Base-by-base conservation (phyloP, 1,284 basidiomycete species). In the Clitocybe nebularis region DNA sequence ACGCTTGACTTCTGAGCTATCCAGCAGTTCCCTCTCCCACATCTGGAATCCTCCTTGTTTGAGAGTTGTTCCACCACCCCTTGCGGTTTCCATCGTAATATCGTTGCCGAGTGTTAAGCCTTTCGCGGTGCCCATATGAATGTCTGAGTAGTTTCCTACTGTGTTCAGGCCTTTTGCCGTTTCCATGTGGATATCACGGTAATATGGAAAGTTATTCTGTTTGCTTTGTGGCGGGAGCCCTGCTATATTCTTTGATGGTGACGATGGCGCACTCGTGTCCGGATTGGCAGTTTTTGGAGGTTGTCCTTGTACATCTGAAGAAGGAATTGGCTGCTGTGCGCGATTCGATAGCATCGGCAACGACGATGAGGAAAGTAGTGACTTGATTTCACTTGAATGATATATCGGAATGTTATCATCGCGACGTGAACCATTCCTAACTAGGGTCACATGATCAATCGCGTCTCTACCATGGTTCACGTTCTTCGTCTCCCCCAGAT, bases 1-100 rank as follows among this genome's bases (percentile, higher is more conserved):
- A 42, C 93, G 79, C 61, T 81, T 89, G 43, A 96, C 85, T 62
- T 97, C 94, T 10, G 83, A 62, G 48, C 80, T 90, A 22, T 88
- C 83, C 34, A 95, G 59, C 24, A 94, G 69, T 55, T 91, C 85
- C 46, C 77, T 78, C 69, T 95, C 93, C 89, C 89, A 95, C 41
- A 81, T 64, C 60, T 84, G 76, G 43, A 88, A 73, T 2, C 69
- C 76, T 3, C 65, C 65, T 29, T 69, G 67, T 50, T 74, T 79
- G 36, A 79, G 43, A 1, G 81, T 83, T 0, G 74, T 69, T n/a
- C n/a, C n/a, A 17, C 68, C 73, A 5, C 69, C 76, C 28, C 71
- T 68, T 8, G 79, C 75, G 5, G 82, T 84, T 26, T 83, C 74
- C 84, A 88, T 88, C 46, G 64, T 65, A 53, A 86, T 71, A 58